Conservation (phyloP, 2,329 filamentous ascomycete species). For the Clarireedia paspali region DNA sequence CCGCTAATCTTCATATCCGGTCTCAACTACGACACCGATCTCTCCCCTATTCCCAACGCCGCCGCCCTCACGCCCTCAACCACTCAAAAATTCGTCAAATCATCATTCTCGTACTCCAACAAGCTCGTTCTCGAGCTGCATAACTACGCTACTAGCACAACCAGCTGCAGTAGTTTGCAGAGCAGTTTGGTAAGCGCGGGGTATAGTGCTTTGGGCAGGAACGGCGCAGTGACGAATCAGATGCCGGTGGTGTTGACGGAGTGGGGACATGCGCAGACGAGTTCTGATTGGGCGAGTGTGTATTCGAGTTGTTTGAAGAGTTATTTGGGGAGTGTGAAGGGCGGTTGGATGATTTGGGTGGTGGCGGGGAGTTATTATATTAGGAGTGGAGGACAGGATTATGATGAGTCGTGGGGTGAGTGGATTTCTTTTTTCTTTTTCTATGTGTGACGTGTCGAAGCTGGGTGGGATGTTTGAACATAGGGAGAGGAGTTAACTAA, state of each 20-base stretch:
- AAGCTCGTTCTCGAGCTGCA: constrained; percentile 42
- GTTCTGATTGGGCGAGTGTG: constrained; percentile 36
- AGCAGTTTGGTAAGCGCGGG: constrained; percentile 32
- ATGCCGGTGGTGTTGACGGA: constrained; percentile 36
- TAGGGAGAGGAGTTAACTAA: not conserved
- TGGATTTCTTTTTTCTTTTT: constrained; percentile 18
- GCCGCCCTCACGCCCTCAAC: constrained; percentile 13
- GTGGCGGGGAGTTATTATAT: constrained; percentile 52
- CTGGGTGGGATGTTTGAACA: not conserved
- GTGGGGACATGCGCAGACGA: constrained; percentile 40
- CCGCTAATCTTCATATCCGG: constrained; percentile 42
- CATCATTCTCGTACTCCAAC: constrained; percentile 33
- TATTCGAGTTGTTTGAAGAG: constrained; percentile 44
- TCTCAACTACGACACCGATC: constrained; percentile 35
- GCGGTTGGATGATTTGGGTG: constrained; percentile 54
- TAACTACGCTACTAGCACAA: constrained; percentile 5
- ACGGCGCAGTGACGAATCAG: constrained; percentile 26
- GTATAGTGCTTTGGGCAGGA: constrained; percentile 33
- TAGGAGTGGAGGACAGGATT: constrained; percentile 43
- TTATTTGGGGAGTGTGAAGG: constrained; percentile 31
- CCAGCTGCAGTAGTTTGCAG: constrained; percentile 26
- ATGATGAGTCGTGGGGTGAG: constrained; percentile 50
- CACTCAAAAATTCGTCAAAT: constrained; percentile 28
- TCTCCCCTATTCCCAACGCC: constrained; percentile 14
- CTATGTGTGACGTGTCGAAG: not conserved